Conservation (phyloP, 2,329 filamentous ascomycete species). For the Penicillium verrucosum region DNA sequence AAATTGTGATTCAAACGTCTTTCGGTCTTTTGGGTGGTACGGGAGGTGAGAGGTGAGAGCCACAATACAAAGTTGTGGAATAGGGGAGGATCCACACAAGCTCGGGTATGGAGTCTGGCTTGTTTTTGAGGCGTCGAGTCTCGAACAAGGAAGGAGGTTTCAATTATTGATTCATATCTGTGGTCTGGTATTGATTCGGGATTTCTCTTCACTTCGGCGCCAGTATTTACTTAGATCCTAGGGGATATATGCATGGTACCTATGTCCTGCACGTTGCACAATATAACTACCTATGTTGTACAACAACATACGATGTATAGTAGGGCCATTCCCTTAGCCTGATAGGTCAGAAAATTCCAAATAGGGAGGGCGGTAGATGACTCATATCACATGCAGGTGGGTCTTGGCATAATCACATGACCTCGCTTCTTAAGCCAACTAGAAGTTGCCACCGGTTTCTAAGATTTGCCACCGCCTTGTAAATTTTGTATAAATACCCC, state of each 20-base stretch:
- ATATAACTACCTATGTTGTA: background rate
- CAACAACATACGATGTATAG: background rate
- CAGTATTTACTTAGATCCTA: background rate
- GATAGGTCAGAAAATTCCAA: background rate
- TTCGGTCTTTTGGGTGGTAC: background rate
- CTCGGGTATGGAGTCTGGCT: constrained; percentile 16
- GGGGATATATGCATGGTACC: background rate
- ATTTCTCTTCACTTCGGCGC: background rate
- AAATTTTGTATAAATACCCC: constrained; percentile 31
- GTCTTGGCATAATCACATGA: background rate
- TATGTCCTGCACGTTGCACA: background rate
- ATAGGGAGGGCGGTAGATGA: background rate
- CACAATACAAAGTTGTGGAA: constrained; percentile 16
- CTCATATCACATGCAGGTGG: background rate
- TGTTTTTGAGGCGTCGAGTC: constrained; percentile 1
- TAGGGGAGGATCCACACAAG: constrained; percentile 24
- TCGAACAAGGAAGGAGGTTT: constrained; percentile 15
- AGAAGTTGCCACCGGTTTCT: rapidly evolving
- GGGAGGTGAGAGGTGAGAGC: background rate
- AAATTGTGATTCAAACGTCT: constrained; percentile 2
- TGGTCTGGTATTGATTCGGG: background rate
- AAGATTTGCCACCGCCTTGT: constrained; percentile 15
- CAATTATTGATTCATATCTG: constrained; percentile 18
- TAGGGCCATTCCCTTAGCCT: background rate
- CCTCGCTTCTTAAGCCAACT: background rate